A percentile compares a stretch with the other conserved stretches of the same genome.
phyloP scores from a whole-genome alignment of 1,284 basidiomycete genomes.

The Ustilago trichophora region DNA sequence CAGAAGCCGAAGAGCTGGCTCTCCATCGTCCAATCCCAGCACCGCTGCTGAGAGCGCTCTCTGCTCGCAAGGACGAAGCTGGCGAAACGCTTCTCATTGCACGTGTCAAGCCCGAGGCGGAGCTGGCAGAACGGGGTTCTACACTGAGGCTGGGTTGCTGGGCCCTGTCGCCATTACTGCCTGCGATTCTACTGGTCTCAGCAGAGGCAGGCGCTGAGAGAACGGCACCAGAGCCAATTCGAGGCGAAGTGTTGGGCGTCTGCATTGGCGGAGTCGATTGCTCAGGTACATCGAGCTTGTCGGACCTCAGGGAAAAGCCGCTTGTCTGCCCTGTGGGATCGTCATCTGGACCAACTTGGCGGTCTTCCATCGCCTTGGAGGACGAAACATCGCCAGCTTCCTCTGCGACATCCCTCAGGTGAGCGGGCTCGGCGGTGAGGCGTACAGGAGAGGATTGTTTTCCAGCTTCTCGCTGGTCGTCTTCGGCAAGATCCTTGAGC shows the following conservation, averaged over 20 bases:
- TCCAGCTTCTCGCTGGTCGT: too few species aligned
- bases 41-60: slow-evolving; percentile 8
- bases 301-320: slow-evolving; percentile 30
- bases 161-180: neutral
- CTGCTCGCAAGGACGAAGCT: slow-evolving; percentile 18
- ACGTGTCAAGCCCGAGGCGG: slow-evolving; percentile 43
- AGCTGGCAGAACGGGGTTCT: slow-evolving; percentile 4
- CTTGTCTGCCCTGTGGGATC: slow-evolving; percentile 19
- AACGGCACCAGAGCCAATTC: neutral
- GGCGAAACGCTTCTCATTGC: slow-evolving; percentile 37
- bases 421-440: neutral
- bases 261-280: slow-evolving; percentile 41
- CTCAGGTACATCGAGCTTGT: slow-evolving; percentile 18
- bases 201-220: slow-evolving; percentile 2
- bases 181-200: neutral
- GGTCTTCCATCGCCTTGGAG: neutral
- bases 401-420: neutral
- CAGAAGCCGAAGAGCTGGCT: slow-evolving; percentile 26
- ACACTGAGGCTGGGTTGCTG: neutral
- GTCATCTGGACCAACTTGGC: neutral
- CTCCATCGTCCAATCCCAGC: slow-evolving; percentile 22
- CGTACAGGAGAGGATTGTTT: too few species aligned
- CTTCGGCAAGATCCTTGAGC: neutral
- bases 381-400: neutral
- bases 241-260: slow-evolving; percentile 35